Base-by-base conservation (phyloP, 2,329 filamentous ascomycete genomes). In the Leptographium procerum region DNA sequence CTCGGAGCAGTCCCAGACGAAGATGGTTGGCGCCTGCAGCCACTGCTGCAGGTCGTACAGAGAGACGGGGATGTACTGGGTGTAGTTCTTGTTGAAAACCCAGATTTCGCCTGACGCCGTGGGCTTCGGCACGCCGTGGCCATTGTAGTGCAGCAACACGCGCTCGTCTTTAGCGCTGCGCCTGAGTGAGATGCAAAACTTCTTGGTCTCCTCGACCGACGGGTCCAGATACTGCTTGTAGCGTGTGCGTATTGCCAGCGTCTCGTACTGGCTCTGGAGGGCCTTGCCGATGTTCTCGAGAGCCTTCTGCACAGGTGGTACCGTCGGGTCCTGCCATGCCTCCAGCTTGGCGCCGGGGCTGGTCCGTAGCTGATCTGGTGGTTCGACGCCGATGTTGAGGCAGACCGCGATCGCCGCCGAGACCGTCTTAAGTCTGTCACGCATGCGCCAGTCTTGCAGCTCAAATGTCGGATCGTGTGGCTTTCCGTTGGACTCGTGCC, bases 1-100 rank as follows among this genome's bases (percentile, higher is more conserved):
- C 71, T 96, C 91, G 19, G 92, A 96, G 68, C 94, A 96, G 72
- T 99, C 94, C 81, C 95, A 99, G 36, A 99, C 94, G 68, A 95
- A 99, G 50, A 99, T 85, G 61, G 91, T 96, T 0, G 94, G 94
- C 0, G 91, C 92, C 62, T 92, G 91, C 9, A 99, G 83, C 94
- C 94, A 99, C 60, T 89, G 87, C 71, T 97, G 92, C 51, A 99
- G 75, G 69, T 99, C 94, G 67, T 95, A 96, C 10, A 99, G 76
- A 1, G 92, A 96, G 50, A 99, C 89, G 0, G 94, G 94, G 48
- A 99, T 99, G 69, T 99, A 99, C 72, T 99, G 94, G 0, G 94
- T 99, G 70, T 96, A 99, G 65, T 90, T 97, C 66, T 94, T 92
- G 73, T 99, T 99, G 72, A 99, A 99, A 6, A 97, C 95, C 94